Conservation (phyloP, 495 filamentous ascomycete genomes). For the Trichoderma erinaceum region DNA sequence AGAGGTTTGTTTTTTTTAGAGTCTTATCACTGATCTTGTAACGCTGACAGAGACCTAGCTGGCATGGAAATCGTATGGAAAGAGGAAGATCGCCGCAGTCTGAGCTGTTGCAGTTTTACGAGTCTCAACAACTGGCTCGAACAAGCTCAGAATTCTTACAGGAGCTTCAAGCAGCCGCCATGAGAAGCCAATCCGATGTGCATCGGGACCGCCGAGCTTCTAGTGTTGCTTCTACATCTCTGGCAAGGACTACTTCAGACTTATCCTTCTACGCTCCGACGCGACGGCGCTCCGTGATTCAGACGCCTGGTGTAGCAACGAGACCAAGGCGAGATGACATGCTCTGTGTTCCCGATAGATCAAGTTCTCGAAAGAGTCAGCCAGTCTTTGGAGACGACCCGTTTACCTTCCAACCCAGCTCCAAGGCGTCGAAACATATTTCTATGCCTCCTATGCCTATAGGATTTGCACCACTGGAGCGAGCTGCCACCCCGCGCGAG, state of each 20-base stretch:
- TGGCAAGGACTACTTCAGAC: conserved; percentile 37
- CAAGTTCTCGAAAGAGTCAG: conserved; percentile 31
- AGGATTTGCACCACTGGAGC: conserved; percentile 27
- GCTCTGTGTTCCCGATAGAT: conserved; percentile 19
- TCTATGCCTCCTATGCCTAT: conserved; percentile 27
- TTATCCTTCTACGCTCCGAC: conserved; percentile 43
- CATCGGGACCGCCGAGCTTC: conserved; percentile 33
- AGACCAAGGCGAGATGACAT: conserved; percentile 25
- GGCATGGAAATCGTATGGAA: neutral
- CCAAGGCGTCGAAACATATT: conserved; percentile 26
- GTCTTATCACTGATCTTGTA: neutral
- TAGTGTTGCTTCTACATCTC: conserved; percentile 24
- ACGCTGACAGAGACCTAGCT: neutral
- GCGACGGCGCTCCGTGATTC: conserved; percentile 40
- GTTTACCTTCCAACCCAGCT: conserved; percentile 30
- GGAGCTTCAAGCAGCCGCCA: conserved; percentile 15
- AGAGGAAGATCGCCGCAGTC: conserved; percentile 5
- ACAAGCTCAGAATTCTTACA: conserved; percentile 7
- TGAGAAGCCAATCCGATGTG: conserved; percentile 31
- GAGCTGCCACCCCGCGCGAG: conserved; percentile 41
- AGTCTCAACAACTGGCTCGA: conserved; percentile 10
- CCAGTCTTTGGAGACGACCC: conserved; percentile 23
- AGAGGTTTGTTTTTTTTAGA: neutral
- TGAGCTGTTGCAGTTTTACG: conserved; percentile 30
- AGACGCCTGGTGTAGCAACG: conserved; percentile 44